phyloP scores from a whole-genome alignment of 2,329 filamentous ascomycete species.

The Davidsoniella australis region DNA sequence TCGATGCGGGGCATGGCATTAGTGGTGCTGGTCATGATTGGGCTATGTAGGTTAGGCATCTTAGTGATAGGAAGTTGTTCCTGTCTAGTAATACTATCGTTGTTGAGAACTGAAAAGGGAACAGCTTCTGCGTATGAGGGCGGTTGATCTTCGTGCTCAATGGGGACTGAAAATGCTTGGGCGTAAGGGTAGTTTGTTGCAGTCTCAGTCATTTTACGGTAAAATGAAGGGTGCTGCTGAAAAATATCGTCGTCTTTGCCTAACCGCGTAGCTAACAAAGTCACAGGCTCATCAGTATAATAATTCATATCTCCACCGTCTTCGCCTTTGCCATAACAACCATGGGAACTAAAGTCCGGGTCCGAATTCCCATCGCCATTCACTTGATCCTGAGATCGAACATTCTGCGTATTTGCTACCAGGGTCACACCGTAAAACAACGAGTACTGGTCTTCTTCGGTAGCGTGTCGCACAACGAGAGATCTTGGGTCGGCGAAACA shows the following conservation, averaged over 20 bases:
- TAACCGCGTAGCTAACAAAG: constrained; percentile 9
- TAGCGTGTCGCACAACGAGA: constrained; percentile 6
- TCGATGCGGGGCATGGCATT: constrained; percentile 34
- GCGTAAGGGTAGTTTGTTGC: constrained; percentile 9
- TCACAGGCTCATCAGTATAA: neutral
- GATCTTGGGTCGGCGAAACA: constrained; percentile 7
- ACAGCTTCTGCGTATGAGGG: constrained; percentile 12
- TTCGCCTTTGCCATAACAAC: too few relatives aligned
- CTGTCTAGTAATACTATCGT: neutral
- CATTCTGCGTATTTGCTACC: neutral
- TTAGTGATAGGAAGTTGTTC: neutral
- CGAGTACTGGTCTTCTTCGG: constrained; percentile 5
- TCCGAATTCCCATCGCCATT: too few relatives aligned
- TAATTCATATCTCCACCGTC: too few relatives aligned
- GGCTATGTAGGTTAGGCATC: neutral
- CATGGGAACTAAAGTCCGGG: too few relatives aligned
- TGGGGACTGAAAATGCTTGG: constrained; percentile 9
- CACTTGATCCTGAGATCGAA: too few relatives aligned
- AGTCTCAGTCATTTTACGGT: constrained; percentile 2
- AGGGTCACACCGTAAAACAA: constrained; percentile 11
- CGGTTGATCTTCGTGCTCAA: constrained; percentile 13
- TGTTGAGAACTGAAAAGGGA: constrained; percentile 9
- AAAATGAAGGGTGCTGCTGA: constrained; percentile 6
- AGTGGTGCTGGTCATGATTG: constrained; percentile 15
- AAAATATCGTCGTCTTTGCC: constrained; percentile 9